Evolutionary conservation across 176 grass and related monocot genomes (phyloP).

Genomic region (Cenchrus americanus): DNA sequence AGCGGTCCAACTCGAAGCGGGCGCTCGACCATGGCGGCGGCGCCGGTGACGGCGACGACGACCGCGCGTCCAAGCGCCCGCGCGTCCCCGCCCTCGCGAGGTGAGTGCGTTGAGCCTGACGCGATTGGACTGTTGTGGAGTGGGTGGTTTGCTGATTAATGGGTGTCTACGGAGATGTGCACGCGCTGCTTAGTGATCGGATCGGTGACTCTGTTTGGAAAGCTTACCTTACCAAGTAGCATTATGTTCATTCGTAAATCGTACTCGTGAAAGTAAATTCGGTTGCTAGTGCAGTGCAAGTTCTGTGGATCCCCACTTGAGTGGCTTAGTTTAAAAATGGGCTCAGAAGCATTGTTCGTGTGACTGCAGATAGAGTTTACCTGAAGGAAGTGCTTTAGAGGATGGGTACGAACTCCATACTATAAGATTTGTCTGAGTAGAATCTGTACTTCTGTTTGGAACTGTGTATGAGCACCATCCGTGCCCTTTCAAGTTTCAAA

Average conservation of each 20-base stretch:
- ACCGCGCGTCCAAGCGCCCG: slow-evolving; percentile 50
- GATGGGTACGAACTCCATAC: not conserved
- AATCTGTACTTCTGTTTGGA: not conserved
- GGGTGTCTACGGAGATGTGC: not conserved
- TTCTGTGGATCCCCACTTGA: slow-evolving; percentile 5
- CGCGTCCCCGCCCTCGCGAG: slow-evolving; percentile 61
- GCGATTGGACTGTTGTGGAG: not conserved
- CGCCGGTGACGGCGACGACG: slow-evolving; percentile 30
- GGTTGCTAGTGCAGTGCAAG: not conserved
- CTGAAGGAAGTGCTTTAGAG: not conserved
- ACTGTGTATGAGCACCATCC: not conserved
- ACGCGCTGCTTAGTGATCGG: not conserved
- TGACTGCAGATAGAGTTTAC: not conserved
- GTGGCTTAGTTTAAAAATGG: not conserved
- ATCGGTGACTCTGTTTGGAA: not conserved
- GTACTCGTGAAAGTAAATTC: not conserved
- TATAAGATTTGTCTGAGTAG: not conserved
- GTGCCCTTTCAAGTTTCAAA: not conserved
- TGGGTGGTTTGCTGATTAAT: not conserved
- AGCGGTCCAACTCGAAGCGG: slow-evolving; percentile 58
- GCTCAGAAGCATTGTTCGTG: not conserved
- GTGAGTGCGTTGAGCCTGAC: slow-evolving; percentile 6
- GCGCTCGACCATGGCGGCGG: slow-evolving; percentile 46
- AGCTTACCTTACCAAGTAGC: not conserved
- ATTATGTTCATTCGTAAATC: not conserved